Base-by-base conservation (phyloP, 176 grass and related monocot genomes). In the Ensete ventricosum region DNA sequence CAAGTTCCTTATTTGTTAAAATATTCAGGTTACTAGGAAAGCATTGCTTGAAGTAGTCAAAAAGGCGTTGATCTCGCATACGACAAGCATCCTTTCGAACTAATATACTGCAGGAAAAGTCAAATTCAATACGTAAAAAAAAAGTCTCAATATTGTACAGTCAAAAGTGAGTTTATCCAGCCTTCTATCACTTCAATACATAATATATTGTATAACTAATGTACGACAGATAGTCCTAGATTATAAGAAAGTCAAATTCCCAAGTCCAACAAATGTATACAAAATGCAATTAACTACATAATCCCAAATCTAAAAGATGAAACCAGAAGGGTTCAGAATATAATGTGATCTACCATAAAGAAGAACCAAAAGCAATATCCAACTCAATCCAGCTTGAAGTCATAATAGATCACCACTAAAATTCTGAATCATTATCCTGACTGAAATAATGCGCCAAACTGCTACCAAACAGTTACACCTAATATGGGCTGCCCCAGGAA, bases 11-110 rank as follows among this genome's bases (percentile, higher is more conserved):
- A 74, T 89, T 89, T 79, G 95, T 91, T 76, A 84, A 29, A 51
- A 99, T 43, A 14, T 82, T 83, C 72, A 91, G 79, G 71, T 87
- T 69, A 27, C 73, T 85, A 65, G 82, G 77, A 83, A 99, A 94
- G 83, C 95, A 99, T 84, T 91, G 88, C 69, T 81, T 99, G 66
- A 91, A 94, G 74, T 91, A 99, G 63, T 91, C 88, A 14, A 84
- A 63, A 80, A 94, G 78, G 22, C 78, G 88, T 11, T 64, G 80
- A 19, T 92, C 88, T 79, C 88, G 84, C 23, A 68, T 83, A 73
- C 78, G 55, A 54, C 69, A 13, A 21, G 84, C 83, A 85, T 99
- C 90, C 74, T 94, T 99, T 73, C 50, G 77, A 76, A 74, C 73
- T 76, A 96, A 81, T 52, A 84, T 69, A 72, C 93, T 93, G 55